These are phyloP conservation scores for Cavenderia fasciculata DNA, from an alignment of 78 protist species.

Conservation along the genomic window DNA sequence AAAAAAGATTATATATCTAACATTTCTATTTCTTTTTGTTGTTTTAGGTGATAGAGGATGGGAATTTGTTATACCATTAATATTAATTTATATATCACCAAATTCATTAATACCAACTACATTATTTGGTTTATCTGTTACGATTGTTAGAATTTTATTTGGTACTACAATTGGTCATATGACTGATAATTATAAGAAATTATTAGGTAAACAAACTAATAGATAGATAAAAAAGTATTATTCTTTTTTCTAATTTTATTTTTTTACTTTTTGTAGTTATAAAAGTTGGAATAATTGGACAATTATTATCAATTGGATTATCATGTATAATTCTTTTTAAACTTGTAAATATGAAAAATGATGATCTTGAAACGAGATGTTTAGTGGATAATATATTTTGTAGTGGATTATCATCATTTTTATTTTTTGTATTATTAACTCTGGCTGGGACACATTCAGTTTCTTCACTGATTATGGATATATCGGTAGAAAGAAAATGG, in stretches of 20 bases:
- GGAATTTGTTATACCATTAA: slow-evolving; percentile 43
- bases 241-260: background rate
- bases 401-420: background rate
- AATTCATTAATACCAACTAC: slow-evolving; percentile 47
- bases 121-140: slow-evolving; percentile 28
- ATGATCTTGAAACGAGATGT: background rate
- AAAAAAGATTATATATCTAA: too few relatives aligned
- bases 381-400: background rate
- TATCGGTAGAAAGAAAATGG: slow-evolving; percentile 76
- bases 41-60: slow-evolving; percentile 51
- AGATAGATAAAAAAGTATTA: background rate
- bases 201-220: background rate
- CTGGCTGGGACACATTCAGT: slow-evolving; percentile 27
- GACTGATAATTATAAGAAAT: slow-evolving; percentile 24
- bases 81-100: slow-evolving; percentile 28
- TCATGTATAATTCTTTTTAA: background rate
- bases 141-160: slow-evolving; percentile 1
- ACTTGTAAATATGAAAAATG: background rate
- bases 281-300: slow-evolving; percentile 6
- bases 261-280: slow-evolving; percentile 9
- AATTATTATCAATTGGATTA: slow-evolving; percentile 10
- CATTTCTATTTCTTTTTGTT: too few relatives aligned
- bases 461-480: slow-evolving; percentile 28
- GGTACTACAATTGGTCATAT: slow-evolving; percentile 28
- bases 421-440: slow-evolving; percentile 5